Conservation (phyloP, 2,329 filamentous ascomycete genomes). For the Alternaria rosae region DNA sequence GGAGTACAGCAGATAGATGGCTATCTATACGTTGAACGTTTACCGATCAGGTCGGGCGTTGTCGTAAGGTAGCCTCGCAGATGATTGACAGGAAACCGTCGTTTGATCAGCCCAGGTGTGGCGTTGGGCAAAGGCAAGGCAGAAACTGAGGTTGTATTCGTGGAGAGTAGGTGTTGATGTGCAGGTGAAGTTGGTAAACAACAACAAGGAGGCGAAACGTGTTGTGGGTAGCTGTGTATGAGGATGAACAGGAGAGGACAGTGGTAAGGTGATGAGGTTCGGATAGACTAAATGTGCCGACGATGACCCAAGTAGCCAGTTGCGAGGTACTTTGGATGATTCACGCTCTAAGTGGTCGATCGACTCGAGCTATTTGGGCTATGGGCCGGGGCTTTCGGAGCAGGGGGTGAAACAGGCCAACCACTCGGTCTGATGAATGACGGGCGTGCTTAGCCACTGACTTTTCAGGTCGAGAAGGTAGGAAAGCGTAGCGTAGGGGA, state of each 20-base stretch:
- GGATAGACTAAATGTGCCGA: conserved; percentile 45
- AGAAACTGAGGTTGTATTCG: conserved; percentile 29
- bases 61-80: conserved; percentile 23
- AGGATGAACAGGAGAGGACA: conserved; percentile 34
- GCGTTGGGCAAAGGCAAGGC: conserved; percentile 39
- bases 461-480: conserved; percentile 34
- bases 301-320: conserved; percentile 44
- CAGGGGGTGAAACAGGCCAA: conserved; percentile 49
- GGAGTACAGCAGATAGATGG: conserved; percentile 3
- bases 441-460: conserved; percentile 48
- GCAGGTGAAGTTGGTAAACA: conserved; percentile 32
- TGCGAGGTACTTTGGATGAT: conserved; percentile 39
- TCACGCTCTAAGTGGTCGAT: conserved; percentile 48
- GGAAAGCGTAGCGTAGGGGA: conserved; percentile 37
- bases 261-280: conserved; percentile 38
- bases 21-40: conserved; percentile 14
- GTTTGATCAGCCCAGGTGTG: conserved; percentile 27
- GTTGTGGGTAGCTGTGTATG: conserved; percentile 29
- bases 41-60: conserved; percentile 28
- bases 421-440: conserved; percentile 45
- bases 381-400: conserved; percentile 36
- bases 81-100: conserved; percentile 17
- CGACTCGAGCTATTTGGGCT: conserved; percentile 47
- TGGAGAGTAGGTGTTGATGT: conserved; percentile 15
- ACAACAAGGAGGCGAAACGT: conserved; percentile 28